Evolutionary conservation across 2,329 filamentous ascomycete species (phyloP), one percentile per base, ranked within the genome.

Genomic region (Clarireedia hainanense): DNA sequence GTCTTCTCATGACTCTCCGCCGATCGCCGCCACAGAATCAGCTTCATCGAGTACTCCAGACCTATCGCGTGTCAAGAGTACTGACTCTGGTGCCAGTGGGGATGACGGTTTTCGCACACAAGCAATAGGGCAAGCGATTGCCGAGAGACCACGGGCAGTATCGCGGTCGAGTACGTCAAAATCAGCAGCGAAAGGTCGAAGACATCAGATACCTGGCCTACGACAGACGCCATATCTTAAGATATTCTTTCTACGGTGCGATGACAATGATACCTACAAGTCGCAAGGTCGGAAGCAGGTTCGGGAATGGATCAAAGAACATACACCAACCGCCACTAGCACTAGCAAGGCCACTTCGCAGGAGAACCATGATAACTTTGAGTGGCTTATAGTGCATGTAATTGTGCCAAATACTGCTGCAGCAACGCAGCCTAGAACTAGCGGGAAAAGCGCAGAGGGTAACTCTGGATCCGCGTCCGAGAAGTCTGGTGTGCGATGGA

Each of bases 181-280:
- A 55, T 59, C 60, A 1, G 63, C 67, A 17, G 61, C 74, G 36
- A 80, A 80, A 61, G 79, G 81, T 60, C 82, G 92, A 48, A 81
- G 94, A 50, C 94, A 99, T 69, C 94, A 99, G 69, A 97, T 99
- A 53, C 94, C 94, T 1, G 95, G 94, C 3, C 74, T 99, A 55
- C 86, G 92, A 40, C 88, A 89, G 60, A 97, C 92, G 0, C 91
- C 95, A 0, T 99, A 99, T 70, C 77, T 99, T 58, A 97, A 96
- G 70, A 75, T 99, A 6, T 86, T 91, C 56, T 75, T 99, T 2
- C 79, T 99, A 52, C 83, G 91, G 67, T 97, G 94, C 73, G 94
- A 97, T 73, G 94, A 99, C 69, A 95, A 91, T 66, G 95, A 99
- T 48, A 84, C 84, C 7, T 99, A 99, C 77, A 97, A 96, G 72